Evolutionary conservation across 345 rosid genomes (phyloP).

Genomic region (Citrus medica): DNA sequence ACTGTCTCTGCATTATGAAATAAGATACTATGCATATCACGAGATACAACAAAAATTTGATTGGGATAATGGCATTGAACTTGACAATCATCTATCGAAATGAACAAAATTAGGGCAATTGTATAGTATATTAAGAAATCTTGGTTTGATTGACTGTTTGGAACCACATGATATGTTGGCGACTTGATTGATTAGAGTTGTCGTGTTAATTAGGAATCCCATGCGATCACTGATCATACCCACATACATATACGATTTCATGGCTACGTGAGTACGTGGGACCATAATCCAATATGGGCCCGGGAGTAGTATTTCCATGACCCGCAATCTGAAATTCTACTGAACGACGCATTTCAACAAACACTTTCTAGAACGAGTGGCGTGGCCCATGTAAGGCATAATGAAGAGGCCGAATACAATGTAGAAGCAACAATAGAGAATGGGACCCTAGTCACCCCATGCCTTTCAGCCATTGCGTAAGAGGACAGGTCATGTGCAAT

Average conservation of each 20-base stretch:
- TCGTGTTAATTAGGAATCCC: not conserved
- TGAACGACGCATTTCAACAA: not conserved
- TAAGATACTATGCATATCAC: not conserved
- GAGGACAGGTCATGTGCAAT: constrained; percentile 30
- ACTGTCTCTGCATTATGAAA: not conserved
- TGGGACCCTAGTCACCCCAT: constrained; percentile 37
- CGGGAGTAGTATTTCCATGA: not conserved
- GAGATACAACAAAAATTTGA: not conserved
- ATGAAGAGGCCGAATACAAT: constrained; percentile 23
- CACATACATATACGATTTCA: not conserved
- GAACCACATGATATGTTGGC: constrained; percentile 24
- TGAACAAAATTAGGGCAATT: not conserved
- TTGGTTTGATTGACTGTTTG: not conserved
- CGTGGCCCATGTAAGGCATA: not conserved
- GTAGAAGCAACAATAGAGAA: constrained; percentile 21
- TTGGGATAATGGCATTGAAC: not conserved
- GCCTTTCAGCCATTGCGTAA: not conserved
- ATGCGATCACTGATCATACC: not conserved
- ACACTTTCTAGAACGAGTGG: not conserved
- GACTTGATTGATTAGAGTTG: not conserved
- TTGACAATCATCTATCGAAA: not conserved
- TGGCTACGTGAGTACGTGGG: constrained; percentile 18
- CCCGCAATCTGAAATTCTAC: not conserved
- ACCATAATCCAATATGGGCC: constrained; percentile 9
- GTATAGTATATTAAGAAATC: no score